Conservation (phyloP, 2,329 filamentous ascomycete genomes). For the Ceratocystis destructans region DNA sequence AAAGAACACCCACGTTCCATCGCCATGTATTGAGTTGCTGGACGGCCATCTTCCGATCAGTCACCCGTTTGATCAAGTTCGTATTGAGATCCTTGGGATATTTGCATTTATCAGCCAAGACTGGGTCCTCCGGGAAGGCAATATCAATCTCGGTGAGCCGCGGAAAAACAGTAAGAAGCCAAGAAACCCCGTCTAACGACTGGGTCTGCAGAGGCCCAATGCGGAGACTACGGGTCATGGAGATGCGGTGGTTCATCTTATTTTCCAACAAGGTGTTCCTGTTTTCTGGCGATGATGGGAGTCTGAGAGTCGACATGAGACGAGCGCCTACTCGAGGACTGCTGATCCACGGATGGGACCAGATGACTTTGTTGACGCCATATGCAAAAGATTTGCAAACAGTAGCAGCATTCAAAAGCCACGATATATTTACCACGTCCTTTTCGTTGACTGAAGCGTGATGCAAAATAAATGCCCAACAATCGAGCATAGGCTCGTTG, state of each 20-base stretch:
- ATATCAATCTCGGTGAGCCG: slow-evolving; percentile 4
- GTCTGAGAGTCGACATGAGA: neutral
- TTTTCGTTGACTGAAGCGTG: slow-evolving; percentile 9
- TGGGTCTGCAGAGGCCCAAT: neutral
- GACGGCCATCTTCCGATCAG: neutral
- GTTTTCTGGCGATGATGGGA: neutral
- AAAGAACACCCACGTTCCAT: neutral
- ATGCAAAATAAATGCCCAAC: slow-evolving; percentile 9
- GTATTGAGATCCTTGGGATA: neutral
- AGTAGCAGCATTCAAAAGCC: neutral
- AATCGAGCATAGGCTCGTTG: slow-evolving; percentile 11
- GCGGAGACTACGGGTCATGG: neutral
- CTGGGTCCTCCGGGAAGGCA: neutral
- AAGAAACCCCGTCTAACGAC: neutral
- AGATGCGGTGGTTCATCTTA: neutral
- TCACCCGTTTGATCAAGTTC: neutral
- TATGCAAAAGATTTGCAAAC: slow-evolving; percentile 5
- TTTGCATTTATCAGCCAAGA: neutral
- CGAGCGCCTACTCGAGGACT: neutral
- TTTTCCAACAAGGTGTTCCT: neutral
- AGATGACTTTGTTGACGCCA: neutral
- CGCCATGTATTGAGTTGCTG: neutral
- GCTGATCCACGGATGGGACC: neutral
- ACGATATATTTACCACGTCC: neutral
- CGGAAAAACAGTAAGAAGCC: neutral